Conservation (phyloP, 352 stramenopile genomes). For the Phytopythium vexans region DNA sequence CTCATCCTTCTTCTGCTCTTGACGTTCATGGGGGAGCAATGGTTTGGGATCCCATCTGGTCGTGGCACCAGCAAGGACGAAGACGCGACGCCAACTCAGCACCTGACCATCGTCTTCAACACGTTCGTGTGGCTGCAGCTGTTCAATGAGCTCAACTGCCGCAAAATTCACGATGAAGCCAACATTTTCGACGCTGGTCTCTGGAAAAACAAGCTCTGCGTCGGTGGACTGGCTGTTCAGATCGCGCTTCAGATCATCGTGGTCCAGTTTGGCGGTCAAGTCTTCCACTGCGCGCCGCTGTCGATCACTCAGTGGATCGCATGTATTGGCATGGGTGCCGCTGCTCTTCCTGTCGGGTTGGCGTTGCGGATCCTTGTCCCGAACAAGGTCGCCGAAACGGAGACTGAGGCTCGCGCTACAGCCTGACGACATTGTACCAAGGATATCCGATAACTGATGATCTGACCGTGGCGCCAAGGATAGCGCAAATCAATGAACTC, state of each 20-base stretch:
- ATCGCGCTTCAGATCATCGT: slow-evolving; percentile 93
- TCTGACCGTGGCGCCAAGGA: no score
- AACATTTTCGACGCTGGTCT: slow-evolving; percentile 92
- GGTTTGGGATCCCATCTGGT: slow-evolving; percentile 44
- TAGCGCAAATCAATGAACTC: no score
- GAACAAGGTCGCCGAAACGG: slow-evolving; percentile 45
- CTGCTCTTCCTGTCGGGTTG: slow-evolving; percentile 49
- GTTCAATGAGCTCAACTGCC: slow-evolving; percentile 86
- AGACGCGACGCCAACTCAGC: slow-evolving; percentile 56
- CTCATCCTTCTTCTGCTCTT: slow-evolving; percentile 87
- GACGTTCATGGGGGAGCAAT: slow-evolving; percentile 70
- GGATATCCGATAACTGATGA: no score
- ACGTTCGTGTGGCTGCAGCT: slow-evolving; percentile 98
- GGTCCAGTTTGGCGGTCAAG: slow-evolving; percentile 88
- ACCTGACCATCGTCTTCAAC: slow-evolving; percentile 98
- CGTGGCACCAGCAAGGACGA: slow-evolving; percentile 33
- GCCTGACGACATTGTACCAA: no score
- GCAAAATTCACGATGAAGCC: slow-evolving; percentile 83
- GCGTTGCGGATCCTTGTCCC: slow-evolving; percentile 43
- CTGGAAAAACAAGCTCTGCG: slow-evolving; percentile 89
- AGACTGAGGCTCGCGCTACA: no score
- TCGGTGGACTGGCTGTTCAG: slow-evolving; percentile 89
- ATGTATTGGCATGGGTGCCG: slow-evolving; percentile 42
- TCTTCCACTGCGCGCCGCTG: slow-evolving; percentile 62
- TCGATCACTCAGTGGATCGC: slow-evolving; percentile 44